These are phyloP conservation scores for Kluyveromyces starmeri DNA, from an alignment of 805 yeast genomes.

Conservation along the genomic window DNA sequence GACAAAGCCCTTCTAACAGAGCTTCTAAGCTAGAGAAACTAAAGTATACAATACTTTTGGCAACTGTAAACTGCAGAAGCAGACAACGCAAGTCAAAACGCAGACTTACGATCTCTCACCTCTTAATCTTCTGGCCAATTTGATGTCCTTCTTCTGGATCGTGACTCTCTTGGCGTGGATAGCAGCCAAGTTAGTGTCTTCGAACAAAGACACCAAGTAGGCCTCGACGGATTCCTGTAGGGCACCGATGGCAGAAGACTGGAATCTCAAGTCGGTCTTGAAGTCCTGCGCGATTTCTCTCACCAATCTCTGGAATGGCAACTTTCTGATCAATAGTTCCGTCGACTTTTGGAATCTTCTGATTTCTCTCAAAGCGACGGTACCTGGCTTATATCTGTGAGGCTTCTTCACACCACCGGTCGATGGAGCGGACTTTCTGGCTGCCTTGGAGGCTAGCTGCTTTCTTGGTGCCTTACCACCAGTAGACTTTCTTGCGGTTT, in stretches of 20 bases:
- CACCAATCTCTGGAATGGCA: constrained; percentile 95
- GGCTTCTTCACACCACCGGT: constrained; percentile 92
- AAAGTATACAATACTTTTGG: not conserved
- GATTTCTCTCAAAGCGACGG: constrained; percentile 92
- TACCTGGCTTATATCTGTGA: constrained; percentile 96
- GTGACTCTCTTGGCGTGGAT: constrained; percentile 99
- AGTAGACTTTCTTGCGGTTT: constrained; percentile 90
- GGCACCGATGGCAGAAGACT: constrained; percentile 95
- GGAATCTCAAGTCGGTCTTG: constrained; percentile 91
- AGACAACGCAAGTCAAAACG: no score
- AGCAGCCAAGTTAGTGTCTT: constrained; percentile 97
- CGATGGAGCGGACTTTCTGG: constrained; percentile 88
- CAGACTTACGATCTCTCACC: constrained; percentile 92
- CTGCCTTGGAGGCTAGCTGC: constrained; percentile 86
- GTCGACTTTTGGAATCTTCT: constrained; percentile 97
- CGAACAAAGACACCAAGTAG: constrained; percentile 89
- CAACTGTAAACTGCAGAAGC: no score
- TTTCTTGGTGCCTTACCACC: constrained; percentile 97
- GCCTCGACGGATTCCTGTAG: constrained; percentile 98
- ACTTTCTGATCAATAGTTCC: constrained; percentile 87
- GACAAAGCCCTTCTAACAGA: not conserved
- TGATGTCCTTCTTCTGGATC: constrained; percentile 96
- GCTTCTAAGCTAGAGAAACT: not conserved
- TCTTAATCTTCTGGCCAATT: constrained; percentile 94
- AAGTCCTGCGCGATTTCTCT: constrained; percentile 94